Evolutionary conservation across 75 land plant genomes (phyloP), one percentile per base, ranked within the genome.

Genomic region (Cunninghamia lanceolata): DNA sequence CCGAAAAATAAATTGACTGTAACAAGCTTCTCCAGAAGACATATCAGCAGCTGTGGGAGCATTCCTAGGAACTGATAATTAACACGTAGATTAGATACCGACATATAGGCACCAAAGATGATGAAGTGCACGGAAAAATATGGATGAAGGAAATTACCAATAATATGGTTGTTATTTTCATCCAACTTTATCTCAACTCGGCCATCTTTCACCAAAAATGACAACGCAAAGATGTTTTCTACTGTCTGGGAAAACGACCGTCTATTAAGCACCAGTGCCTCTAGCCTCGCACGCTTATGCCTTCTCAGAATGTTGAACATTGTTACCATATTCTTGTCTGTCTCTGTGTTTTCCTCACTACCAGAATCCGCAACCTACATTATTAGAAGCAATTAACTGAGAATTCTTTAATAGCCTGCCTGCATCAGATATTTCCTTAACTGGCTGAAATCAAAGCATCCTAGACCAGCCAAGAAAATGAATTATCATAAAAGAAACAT

Each of bases 191-290:
- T 95, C 78, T 90, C 89, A 68, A 84, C 96, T 46, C 99, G 87
- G 16, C 99, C 99, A 91, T 97, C 99, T 88, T 97, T 97, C 28
- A 96, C 94, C 53, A 97, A 87, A 87, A 97, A 97, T 9, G 99
- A 97, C 54, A 97, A 88, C 19, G 94, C 95, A 87, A 97, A 97
- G 68, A 97, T 90, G 82, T 97, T 97, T 87, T 97, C 99, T 34
- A 97, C 96, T 38, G 99, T 97, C 78, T 96, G 94, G 16, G 98
- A 92, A 89, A 97, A 97, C 1, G 95, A 94, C 8, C 28, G 30
- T 86, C 98, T 91, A 78, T 96, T 97, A 50, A 97, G 77, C 13
- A 97, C 91, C 85, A 97, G 86, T 53, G 87, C 70, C 81, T 97
- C 99, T 43, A 97, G 86, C 53, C 90, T 85, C 15, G 88, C 93